These are phyloP conservation scores for Aspergillus flavus DNA, from an alignment of 2,329 filamentous ascomycete genomes.

Conservation along the genomic window DNA sequence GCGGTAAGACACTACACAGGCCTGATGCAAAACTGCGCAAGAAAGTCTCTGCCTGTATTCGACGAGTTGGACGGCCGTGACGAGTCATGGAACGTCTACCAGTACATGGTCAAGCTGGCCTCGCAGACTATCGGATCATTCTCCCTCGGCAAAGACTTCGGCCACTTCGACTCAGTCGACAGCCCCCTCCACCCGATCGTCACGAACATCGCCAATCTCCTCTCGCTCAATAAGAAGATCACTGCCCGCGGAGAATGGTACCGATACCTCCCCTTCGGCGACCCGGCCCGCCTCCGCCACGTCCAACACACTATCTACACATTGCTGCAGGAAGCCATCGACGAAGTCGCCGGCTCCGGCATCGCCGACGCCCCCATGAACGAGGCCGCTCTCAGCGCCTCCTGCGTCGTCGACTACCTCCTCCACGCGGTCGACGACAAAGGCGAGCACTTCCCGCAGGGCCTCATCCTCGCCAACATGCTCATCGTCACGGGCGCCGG, in stretches of 20 bases:
- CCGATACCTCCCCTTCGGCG: slow-evolving; percentile 57
- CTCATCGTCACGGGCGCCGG: slow-evolving; percentile 59
- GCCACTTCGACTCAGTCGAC: slow-evolving; percentile 47
- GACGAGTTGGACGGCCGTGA: slow-evolving; percentile 51
- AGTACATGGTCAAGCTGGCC: slow-evolving; percentile 51
- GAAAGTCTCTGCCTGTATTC: slow-evolving; percentile 51
- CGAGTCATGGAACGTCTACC: slow-evolving; percentile 49
- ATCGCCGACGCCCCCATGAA: slow-evolving; percentile 14
- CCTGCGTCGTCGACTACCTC: slow-evolving; percentile 23
- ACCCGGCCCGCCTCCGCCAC: slow-evolving; percentile 46
- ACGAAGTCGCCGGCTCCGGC: slow-evolving; percentile 9
- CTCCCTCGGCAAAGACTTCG: slow-evolving; percentile 43
- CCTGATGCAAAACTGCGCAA: slow-evolving; percentile 57
- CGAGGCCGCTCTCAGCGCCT: slow-evolving; percentile 15
- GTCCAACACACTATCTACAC: slow-evolving; percentile 21
- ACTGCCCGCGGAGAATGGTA: slow-evolving; percentile 58
- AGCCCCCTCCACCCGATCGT: slow-evolving; percentile 56
- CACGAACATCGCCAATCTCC: slow-evolving; percentile 49
- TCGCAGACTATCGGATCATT: slow-evolving; percentile 46
- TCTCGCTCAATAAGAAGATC: slow-evolving; percentile 62
- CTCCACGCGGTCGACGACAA: slow-evolving; percentile 44
- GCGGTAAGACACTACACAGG: slow-evolving; percentile 63
- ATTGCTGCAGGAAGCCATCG: slow-evolving; percentile 20
- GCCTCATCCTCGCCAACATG: slow-evolving; percentile 40
- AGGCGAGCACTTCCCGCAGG: slow-evolving; percentile 53